Conservation (phyloP, 225 moss, liverwort and hornwort genomes). For the Thuidium tamariscinum region DNA sequence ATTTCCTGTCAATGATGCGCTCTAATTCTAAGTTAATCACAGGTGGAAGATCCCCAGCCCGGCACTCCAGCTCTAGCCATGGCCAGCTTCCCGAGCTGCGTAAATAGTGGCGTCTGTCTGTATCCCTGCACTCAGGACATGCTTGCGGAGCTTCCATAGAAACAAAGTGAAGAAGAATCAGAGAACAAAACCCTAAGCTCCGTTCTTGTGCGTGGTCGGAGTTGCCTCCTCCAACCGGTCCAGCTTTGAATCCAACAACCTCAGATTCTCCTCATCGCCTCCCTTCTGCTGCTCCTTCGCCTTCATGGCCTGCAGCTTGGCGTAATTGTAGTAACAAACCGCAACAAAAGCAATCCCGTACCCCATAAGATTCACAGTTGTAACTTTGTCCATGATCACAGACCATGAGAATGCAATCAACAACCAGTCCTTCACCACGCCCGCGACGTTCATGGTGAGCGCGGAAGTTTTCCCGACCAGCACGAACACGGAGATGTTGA, state of each 20-base stretch:
- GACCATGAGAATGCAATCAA: slow-evolving; percentile 51
- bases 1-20: slow-evolving; percentile 7
- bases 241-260: slow-evolving; percentile 23
- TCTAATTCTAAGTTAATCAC: background rate
- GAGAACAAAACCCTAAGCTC: background rate
- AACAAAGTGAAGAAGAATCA: background rate
- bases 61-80: background rate
- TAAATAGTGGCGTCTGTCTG: background rate
- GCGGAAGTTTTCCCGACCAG: slow-evolving; percentile 42
- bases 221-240: slow-evolving; percentile 22
- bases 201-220: slow-evolving; percentile 17
- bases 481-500: slow-evolving; percentile 41
- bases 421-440: slow-evolving; percentile 51
- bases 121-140: background rate
- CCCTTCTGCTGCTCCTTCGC: slow-evolving; percentile 28
- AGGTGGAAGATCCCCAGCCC: background rate
- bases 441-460: slow-evolving; percentile 48
- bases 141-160: background rate
- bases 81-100: background rate
- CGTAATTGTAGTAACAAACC: slow-evolving; percentile 48
- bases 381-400: slow-evolving; percentile 43
- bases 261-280: slow-evolving; percentile 31
- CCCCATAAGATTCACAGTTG: slow-evolving; percentile 18
- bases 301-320: slow-evolving; percentile 42
- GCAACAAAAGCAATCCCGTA: slow-evolving; percentile 29